Base-by-base conservation (phyloP, 768 basidiomycete species). In the Sporobolomyces phaffii region DNA sequence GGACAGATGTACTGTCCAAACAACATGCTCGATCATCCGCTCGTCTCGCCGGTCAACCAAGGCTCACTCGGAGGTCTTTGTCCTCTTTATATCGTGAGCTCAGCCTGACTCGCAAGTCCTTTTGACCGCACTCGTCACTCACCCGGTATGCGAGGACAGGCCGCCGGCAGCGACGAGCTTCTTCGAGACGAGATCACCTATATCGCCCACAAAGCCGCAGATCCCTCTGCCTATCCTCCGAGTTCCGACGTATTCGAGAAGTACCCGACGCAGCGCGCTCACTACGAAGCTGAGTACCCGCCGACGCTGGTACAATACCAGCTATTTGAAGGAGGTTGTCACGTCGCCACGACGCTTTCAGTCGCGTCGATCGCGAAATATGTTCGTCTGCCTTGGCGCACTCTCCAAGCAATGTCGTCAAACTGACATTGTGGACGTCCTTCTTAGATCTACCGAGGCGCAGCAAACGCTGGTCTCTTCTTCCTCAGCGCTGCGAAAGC, bases 171-270 rank as follows among this genome's bases (percentile, higher is more conserved):
- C 20, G 33, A 62, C 20, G 94, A 98, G 78, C 90, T 94, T 0
- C 78, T 97, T 40, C 81, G 90, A 61, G 94, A 98, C 76, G 94
- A 97, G 77, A 85, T 90, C 44, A 85, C 96, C 33, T 96, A 91
- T 76, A 28, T 73, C 14, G 92, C 94, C 0, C 94, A 98, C 76
- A 91, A 88, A 76, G 96, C 94, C 41, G 90, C 90, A 2, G 78
- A 89, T 75, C 96, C 96, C 0, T 81, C 84, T 5, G 81, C 80
- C 67, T 94, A 84, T 76, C 87, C 87, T 4, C 78, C 84, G 2
- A 79, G 85, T 29, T 77, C 81, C 17, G 83, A 84, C 33, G 78
- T 85, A 1, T 77, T 85, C 18, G 75, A 77, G 81, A 83, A 78
- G 58, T 76, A 78, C 64, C 78, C 80, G 15, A 64, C 62, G 5